Base-by-base conservation (phyloP, 805 yeast genomes). In the Candida dajiaensis region DNA sequence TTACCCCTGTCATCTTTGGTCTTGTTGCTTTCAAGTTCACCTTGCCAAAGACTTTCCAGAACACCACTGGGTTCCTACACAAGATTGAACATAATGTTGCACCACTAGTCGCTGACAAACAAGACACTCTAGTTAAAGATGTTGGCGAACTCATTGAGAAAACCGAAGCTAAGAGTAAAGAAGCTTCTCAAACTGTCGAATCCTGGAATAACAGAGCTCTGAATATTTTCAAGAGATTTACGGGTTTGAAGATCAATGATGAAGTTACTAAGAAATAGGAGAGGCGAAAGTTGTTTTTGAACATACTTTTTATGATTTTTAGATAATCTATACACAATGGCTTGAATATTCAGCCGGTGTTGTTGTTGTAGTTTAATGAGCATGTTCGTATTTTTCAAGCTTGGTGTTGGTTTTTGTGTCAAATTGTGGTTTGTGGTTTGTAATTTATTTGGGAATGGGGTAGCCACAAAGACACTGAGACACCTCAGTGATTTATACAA, bases 231-330 rank as follows among this genome's bases (percentile, higher is more conserved):
- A 69, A 45, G 56, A 59, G 23, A 59, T 72, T 72, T 53, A 82
- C 90, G n/a, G 92, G 92, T 6, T 70, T 85, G 63, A 79, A 81
- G 56, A 62, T 84, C 25, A 84, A 78, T 48, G 84, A 77, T 48
- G 80, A 76, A 33, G 84, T 80, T 18, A 73, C 80, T 26, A 78
- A 75, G 60, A 75, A 68, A 56, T 64, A 61, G 46, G n/a, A 9
- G n/a, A 4, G 19, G 3, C 10, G 28, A 25, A n/a, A n/a, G n/a
- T n/a, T n/a, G n/a, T 25, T 8, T 11, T 25, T 25, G 28, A 29
- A 9, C 35, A 37, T 37, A 37, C n/a, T n/a, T 20, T 4, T 37
- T 20, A 19, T 20, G 39, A 19, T 19, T 20, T 20, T 20, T 37
- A 20, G n/a, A 21, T 19, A 33, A 16, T 18, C 11, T 5, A 33